Percentiles rank a stretch among this genome's conserved stretches.
These are phyloP conservation scores for Debaryomyces tyrocola DNA, from an alignment of 805 yeast genomes.

Conservation along the genomic window DNA sequence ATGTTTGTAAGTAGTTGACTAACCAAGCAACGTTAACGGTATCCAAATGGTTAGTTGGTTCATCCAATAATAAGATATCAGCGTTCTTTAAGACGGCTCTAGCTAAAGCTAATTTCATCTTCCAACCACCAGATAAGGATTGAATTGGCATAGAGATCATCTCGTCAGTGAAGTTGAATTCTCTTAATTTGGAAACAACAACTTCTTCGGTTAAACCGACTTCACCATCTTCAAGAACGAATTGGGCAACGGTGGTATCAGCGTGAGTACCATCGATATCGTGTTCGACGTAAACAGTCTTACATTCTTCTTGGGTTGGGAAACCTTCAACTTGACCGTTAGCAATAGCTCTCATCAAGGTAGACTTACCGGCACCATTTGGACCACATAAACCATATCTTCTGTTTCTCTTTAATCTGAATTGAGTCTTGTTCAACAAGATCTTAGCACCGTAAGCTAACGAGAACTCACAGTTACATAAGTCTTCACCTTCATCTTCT, in stretches of 20 bases:
- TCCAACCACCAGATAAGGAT: slow-evolving; percentile 99
- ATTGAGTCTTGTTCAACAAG: slow-evolving; percentile 98
- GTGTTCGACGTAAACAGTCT: slow-evolving; percentile 99
- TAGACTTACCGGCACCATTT: slow-evolving; percentile 54
- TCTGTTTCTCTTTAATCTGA: slow-evolving; percentile 98
- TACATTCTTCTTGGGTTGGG: slow-evolving; percentile 99
- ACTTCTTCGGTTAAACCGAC: slow-evolving; percentile 70
- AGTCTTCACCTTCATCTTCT: slow-evolving; percentile 98
- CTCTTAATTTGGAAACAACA: slow-evolving; percentile 73
- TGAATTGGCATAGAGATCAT: slow-evolving; percentile 93
- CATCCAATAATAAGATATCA: slow-evolving; percentile 95
- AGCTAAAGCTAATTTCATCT: slow-evolving; percentile 99
- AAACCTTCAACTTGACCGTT: slow-evolving; percentile 99
- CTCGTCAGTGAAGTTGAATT: slow-evolving; percentile 91
- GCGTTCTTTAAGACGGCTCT: slow-evolving; percentile 99
- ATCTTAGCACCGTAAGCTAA: slow-evolving; percentile 99
- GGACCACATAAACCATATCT: slow-evolving; percentile 94
- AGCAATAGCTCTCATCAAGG: slow-evolving; percentile 92
- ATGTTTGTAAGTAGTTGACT: slow-evolving; percentile 97
- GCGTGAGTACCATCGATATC: slow-evolving; percentile 98
- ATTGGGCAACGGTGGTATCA: slow-evolving; percentile 90
- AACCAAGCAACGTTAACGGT: slow-evolving; percentile 99
- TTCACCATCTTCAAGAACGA: slow-evolving; percentile 81
- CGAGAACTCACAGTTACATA: slow-evolving; percentile 99
- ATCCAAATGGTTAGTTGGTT: slow-evolving; percentile 99